Evolutionary conservation across 306 rosid genomes (phyloP).

Genomic region (Dalbergia cochinchinensis): DNA sequence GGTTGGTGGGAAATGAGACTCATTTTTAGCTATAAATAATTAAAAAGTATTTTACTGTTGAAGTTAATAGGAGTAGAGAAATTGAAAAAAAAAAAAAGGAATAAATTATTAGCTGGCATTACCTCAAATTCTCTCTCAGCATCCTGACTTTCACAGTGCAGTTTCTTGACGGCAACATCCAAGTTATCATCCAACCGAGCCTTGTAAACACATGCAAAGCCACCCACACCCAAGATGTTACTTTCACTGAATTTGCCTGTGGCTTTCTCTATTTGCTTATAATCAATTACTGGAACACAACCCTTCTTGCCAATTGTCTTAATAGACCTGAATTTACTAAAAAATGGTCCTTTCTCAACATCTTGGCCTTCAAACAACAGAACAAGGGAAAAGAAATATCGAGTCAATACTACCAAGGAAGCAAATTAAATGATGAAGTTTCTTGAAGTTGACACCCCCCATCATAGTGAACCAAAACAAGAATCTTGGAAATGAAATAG

Average conservation of each 20-base stretch:
- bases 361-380: constrained; percentile 56
- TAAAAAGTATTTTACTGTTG: neutral
- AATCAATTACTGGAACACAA: constrained; percentile 73
- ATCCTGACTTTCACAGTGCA: constrained; percentile 66
- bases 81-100: neutral
- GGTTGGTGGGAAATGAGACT: no score
- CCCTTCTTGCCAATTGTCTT: constrained; percentile 72
- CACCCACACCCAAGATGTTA: constrained; percentile 91
- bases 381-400: constrained; percentile 25
- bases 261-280: constrained; percentile 75
- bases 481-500: constrained; percentile 26
- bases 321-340: constrained; percentile 70
- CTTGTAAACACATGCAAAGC: constrained; percentile 94
- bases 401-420: neutral
- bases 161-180: constrained; percentile 83
- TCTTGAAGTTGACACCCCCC: neutral
- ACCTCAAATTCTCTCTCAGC: constrained; percentile 91
- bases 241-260: constrained; percentile 73
- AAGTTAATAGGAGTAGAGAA: neutral
- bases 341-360: constrained; percentile 80
- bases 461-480: constrained; percentile 15
- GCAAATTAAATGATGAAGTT: constrained; percentile 26
- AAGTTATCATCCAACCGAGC: constrained; percentile 76
- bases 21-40: no score
- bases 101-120: constrained; percentile 18